Conservation (phyloP, 495 filamentous ascomycete species). For the Neurospora sublineolata region DNA sequence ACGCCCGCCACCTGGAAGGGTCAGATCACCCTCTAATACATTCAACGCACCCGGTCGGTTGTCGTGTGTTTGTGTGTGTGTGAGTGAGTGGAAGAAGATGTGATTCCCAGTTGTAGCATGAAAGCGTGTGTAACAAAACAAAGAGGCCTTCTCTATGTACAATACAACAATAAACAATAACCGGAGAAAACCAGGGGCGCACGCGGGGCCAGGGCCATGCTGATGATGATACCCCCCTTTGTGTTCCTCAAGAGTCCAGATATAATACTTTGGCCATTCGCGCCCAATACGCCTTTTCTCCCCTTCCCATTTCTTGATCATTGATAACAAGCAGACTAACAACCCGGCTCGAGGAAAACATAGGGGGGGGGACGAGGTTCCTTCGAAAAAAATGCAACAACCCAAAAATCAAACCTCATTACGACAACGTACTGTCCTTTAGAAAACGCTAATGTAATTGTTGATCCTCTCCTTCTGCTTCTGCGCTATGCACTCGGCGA, state of each 20-base stretch:
- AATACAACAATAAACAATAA: constrained; percentile 18
- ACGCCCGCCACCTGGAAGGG: constrained; percentile 77
- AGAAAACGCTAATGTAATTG: constrained; percentile 96
- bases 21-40: constrained; percentile 61
- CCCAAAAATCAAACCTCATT: constrained; percentile 1
- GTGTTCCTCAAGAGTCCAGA: constrained; percentile 1
- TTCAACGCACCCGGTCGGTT: not conserved
- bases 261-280: not conserved
- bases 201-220: not conserved
- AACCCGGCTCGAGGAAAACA: not conserved
- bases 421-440: constrained; percentile 5
- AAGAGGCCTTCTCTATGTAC: constrained; percentile 25
- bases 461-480: constrained; percentile 98
- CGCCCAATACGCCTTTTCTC: not conserved
- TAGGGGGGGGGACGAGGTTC: not conserved
- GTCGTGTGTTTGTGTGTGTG: constrained; percentile 1
- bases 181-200: constrained; percentile 3
- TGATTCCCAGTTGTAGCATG: constrained; percentile 1
- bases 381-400: constrained; percentile 9
- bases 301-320: not conserved
- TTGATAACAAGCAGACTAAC: not conserved
- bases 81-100: not conserved
- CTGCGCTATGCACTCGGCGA: constrained; percentile 98
- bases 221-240: constrained; percentile 3
- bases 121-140: constrained; percentile 1